Conservation (phyloP, 169 alveolate species). For the Cryptosporidium ubiquitum region DNA sequence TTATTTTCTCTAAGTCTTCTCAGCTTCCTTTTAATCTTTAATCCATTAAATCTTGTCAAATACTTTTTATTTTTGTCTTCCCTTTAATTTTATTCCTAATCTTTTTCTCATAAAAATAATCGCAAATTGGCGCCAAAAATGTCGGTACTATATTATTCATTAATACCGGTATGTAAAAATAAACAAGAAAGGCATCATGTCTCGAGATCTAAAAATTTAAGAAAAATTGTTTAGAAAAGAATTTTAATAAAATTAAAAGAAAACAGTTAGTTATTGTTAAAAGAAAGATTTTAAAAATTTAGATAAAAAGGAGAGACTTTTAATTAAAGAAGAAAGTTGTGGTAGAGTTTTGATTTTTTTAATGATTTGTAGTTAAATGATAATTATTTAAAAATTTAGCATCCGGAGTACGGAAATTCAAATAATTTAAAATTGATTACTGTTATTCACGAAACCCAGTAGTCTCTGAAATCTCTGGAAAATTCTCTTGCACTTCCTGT, state of each 20-base stretch:
- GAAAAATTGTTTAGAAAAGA: too few relatives aligned
- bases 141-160: background rate
- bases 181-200: background rate
- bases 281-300: too few relatives aligned
- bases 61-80: background rate
- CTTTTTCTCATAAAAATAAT: background rate
- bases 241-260: too few relatives aligned
- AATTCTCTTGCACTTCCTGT: background rate
- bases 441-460: background rate
- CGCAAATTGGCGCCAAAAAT: background rate
- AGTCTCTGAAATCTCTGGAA: background rate
- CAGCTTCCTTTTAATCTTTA: background rate
- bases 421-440: too few relatives aligned
- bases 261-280: too few relatives aligned
- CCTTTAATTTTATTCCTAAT: background rate
- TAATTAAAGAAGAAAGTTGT: too few relatives aligned
- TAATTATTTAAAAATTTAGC: too few relatives aligned
- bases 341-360: too few relatives aligned
- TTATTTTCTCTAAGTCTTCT: too few relatives aligned
- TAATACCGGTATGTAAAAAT: background rate
- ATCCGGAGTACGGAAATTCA: too few relatives aligned
- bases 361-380: too few relatives aligned
- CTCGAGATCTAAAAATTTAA: background rate
- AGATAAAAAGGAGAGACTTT: too few relatives aligned
- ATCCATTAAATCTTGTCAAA: background rate